Percentiles rank a stretch among this genome's conserved stretches.
phyloP scores from a whole-genome alignment of 2,329 filamentous ascomycete species.

The Pseudogymnoascus sp. region DNA sequence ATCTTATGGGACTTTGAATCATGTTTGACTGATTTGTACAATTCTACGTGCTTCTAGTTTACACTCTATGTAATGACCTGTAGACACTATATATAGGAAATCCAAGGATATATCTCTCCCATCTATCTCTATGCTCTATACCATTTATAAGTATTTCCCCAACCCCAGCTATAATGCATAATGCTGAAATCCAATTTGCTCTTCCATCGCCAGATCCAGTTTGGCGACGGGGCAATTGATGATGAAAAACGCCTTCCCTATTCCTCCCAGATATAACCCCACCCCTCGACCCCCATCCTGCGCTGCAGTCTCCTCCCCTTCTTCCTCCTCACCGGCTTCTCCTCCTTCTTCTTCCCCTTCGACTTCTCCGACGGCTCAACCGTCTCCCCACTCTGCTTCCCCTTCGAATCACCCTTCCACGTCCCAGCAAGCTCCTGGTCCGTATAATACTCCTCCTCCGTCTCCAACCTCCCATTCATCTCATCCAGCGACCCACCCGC shows the following conservation, averaged over 20 bases:
- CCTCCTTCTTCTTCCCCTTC: neutral
- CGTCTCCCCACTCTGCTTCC: neutral
- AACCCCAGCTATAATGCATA: slow-evolving; percentile 4
- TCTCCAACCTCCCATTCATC: neutral
- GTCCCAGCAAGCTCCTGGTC: slow-evolving; percentile 3
- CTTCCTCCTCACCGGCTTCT: neutral
- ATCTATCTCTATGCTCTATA: neutral
- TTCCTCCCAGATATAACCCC: slow-evolving; percentile 6
- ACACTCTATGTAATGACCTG: slow-evolving; percentile 7
- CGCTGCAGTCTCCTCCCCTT: slow-evolving; percentile 2
- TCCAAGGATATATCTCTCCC: neutral
- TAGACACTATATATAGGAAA: neutral
- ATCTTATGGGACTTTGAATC: neutral
- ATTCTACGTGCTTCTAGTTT: neutral
- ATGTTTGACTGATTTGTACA: neutral
- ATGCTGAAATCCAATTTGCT: neutral
- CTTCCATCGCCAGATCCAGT: neutral
- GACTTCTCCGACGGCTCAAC: neutral
- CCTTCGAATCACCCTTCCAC: neutral
- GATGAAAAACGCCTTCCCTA: neutral
- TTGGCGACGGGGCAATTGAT: neutral
- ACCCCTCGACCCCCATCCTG: neutral
- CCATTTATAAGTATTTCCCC: neutral
- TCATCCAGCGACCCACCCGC: neutral
- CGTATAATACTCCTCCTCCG: neutral